These are phyloP conservation scores for Entomortierella chlamydospora DNA, from an alignment of 192 early-diverging fungal species.

Conservation along the genomic window DNA sequence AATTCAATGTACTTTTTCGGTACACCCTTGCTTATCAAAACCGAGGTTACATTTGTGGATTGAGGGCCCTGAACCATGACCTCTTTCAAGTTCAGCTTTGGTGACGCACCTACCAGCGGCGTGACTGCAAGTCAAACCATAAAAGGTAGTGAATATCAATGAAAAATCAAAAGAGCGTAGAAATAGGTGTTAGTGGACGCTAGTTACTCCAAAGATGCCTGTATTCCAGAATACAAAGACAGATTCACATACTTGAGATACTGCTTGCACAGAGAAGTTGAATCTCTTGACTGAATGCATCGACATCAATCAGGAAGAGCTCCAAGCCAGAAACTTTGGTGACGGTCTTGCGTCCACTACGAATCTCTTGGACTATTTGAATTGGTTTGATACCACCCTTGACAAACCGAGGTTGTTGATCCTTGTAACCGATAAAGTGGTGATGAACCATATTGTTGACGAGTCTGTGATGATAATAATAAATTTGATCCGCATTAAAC, in stretches of 20 bases:
- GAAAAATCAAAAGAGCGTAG: too few species aligned
- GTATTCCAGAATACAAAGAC: too few species aligned
- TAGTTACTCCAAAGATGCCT: too few species aligned
- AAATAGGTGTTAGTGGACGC: too few species aligned
- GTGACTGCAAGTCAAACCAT: constrained; percentile 52
- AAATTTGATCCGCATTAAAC: neutral
- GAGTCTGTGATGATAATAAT: constrained; percentile 14
- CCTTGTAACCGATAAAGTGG: constrained; percentile 35
- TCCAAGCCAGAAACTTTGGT: constrained; percentile 77
- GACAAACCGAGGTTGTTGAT: constrained; percentile 33
- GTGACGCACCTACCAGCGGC: constrained; percentile 61
- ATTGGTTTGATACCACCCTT: constrained; percentile 63
- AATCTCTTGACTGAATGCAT: constrained; percentile 68
- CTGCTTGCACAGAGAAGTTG: constrained; percentile 74
- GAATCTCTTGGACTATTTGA: constrained; percentile 65
- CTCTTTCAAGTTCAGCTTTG: constrained; percentile 67
- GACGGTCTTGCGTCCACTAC: constrained; percentile 73
- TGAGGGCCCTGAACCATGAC: constrained; percentile 85
- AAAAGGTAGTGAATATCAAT: neutral
- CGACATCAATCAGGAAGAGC: constrained; percentile 69
- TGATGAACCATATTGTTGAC: constrained; percentile 38
- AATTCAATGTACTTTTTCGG: constrained; percentile 63
- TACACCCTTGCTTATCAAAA: constrained; percentile 61
- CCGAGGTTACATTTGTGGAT: constrained; percentile 66
- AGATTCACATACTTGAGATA: constrained; percentile 70